Conservation (phyloP, 306 rosid species). For the Gynostemma pentaphyllum region DNA sequence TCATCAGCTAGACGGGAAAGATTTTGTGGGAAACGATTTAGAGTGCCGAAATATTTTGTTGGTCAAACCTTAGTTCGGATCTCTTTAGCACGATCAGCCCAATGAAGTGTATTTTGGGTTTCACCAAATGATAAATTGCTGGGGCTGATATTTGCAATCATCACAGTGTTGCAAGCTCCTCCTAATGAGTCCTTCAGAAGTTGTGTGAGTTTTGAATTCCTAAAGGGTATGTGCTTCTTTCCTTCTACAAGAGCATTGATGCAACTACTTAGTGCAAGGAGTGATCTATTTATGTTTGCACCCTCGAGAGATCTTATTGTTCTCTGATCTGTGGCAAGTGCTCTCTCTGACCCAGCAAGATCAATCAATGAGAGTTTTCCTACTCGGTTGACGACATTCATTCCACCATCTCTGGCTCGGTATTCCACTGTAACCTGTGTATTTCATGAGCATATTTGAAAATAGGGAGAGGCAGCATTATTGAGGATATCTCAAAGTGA, state of each 20-base stretch:
- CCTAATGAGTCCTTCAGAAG: slow-evolving; percentile 95
- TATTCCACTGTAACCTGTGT: slow-evolving; percentile 72
- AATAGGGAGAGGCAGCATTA: not conserved
- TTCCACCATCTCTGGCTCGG: slow-evolving; percentile 62
- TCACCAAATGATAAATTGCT: slow-evolving; percentile 81
- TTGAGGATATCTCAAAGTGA: not conserved
- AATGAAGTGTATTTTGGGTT: slow-evolving; percentile 90
- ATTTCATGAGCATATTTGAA: slow-evolving; percentile 11
- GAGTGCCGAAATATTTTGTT: not conserved
- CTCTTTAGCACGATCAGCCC: slow-evolving; percentile 99
- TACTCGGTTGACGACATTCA: slow-evolving; percentile 54
- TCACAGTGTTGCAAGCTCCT: slow-evolving; percentile 84
- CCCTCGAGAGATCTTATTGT: slow-evolving; percentile 91
- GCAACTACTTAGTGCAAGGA: slow-evolving; percentile 90
- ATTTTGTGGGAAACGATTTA: not conserved
- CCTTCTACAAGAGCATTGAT: slow-evolving; percentile 94
- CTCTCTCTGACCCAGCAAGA: slow-evolving; percentile 99
- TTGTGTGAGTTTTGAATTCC: slow-evolving; percentile 90
- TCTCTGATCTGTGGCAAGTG: slow-evolving; percentile 92
- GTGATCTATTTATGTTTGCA: slow-evolving; percentile 90
- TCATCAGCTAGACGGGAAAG: not conserved
- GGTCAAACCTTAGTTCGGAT: slow-evolving; percentile 66
- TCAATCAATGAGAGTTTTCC: slow-evolving; percentile 93
- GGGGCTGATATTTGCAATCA: slow-evolving; percentile 97
- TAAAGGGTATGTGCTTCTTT: slow-evolving; percentile 86